Evolutionary conservation across 495 filamentous ascomycete genomes (phyloP).

Genomic region (Melanomma pulvis-pyrius): DNA sequence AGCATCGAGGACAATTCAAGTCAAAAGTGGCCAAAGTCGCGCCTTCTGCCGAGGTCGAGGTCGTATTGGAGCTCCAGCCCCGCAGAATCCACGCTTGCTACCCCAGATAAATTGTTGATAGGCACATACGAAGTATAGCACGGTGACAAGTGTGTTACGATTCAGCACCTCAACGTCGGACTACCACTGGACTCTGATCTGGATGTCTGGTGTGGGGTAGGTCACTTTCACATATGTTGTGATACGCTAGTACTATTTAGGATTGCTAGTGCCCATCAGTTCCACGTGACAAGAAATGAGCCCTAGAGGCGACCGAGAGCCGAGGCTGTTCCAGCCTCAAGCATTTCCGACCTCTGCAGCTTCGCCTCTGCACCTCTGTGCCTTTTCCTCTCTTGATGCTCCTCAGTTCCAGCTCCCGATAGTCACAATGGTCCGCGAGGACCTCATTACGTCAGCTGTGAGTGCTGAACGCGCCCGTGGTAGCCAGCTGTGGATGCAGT

Average conservation of each 20-base stretch:
- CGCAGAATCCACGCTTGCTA: neutral
- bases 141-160: neutral
- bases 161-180: neutral
- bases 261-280: neutral
- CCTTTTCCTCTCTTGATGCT: neutral
- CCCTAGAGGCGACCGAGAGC: neutral
- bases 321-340: slow-evolving; percentile 23
- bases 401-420: neutral
- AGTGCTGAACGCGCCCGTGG: slow-evolving; percentile 20
- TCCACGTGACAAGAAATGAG: neutral
- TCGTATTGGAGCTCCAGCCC: neutral
- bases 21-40: neutral
- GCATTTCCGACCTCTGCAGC: slow-evolving; percentile 4
- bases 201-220: neutral
- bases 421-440: slow-evolving; percentile 49
- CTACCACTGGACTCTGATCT: neutral
- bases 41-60: neutral
- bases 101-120: neutral
- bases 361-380: neutral
- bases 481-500: slow-evolving; percentile 1
- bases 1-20: neutral
- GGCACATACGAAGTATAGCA: neutral
- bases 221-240: neutral
- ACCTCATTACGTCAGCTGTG: slow-evolving; percentile 47
- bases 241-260: neutral